These are phyloP conservation scores for Scleroderma citrinum DNA, from an alignment of 768 basidiomycete genomes.

Conservation along the genomic window DNA sequence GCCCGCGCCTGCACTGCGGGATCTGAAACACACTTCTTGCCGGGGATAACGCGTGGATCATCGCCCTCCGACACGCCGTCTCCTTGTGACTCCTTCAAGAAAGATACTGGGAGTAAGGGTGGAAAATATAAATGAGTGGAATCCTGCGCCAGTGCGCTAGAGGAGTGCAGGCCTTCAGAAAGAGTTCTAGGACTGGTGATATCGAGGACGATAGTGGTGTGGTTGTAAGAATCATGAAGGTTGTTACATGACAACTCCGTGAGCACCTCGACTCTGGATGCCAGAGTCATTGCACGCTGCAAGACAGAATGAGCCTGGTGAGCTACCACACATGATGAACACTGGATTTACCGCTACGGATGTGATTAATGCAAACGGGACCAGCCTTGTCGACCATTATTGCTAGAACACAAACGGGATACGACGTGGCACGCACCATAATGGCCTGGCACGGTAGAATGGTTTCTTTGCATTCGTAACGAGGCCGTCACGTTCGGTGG, in stretches of 20 bases:
- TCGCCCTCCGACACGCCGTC: slow-evolving; percentile 30
- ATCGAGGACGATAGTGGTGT: slow-evolving; percentile 12
- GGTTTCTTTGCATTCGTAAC: slow-evolving; percentile 35
- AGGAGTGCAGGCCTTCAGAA: slow-evolving; percentile 2
- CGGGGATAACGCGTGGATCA: slow-evolving; percentile 34
- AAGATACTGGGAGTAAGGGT: slow-evolving; percentile 1
- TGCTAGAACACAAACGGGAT: not conserved
- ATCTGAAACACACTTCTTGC: slow-evolving; percentile 37
- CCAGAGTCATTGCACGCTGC: slow-evolving; percentile 75
- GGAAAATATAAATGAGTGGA: slow-evolving; percentile 10
- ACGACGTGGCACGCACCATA: slow-evolving; percentile 32
- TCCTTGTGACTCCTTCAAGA: slow-evolving; percentile 15
- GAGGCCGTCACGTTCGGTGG: slow-evolving; percentile 30
- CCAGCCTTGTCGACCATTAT: slow-evolving; percentile 43
- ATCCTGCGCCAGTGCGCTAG: slow-evolving; percentile 5
- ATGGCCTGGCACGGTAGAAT: slow-evolving; percentile 44
- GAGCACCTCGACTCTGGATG: slow-evolving; percentile 75
- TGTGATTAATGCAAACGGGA: slow-evolving; percentile 61
- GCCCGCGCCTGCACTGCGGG: slow-evolving; percentile 63
- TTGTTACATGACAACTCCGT: slow-evolving; percentile 68
- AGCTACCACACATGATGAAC: not conserved
- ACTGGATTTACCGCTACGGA: slow-evolving; percentile 54
- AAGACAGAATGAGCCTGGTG: slow-evolving; percentile 6
- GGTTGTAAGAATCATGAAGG: slow-evolving; percentile 42
- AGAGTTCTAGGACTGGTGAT: not conserved